Conservation (phyloP, 345 rosid species). For the Populus euphratica region DNA sequence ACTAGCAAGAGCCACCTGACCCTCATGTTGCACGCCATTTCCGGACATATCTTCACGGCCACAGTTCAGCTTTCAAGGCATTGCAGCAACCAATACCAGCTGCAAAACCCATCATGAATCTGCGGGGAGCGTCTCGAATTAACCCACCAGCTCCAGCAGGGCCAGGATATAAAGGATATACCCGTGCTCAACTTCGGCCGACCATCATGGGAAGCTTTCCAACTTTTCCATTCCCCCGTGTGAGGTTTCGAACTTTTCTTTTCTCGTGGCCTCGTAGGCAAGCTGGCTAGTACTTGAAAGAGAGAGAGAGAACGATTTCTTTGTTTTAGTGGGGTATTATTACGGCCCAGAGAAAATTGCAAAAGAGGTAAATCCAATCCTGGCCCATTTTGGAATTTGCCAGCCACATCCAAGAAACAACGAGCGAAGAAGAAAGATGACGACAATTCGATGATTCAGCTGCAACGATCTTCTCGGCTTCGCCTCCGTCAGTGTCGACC, state of each 20-base stretch:
- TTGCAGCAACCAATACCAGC: neutral
- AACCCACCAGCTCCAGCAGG: neutral
- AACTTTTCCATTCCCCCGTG: neutral
- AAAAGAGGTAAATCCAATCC: neutral
- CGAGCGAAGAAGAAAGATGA: constrained; percentile 39
- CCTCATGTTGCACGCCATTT: neutral
- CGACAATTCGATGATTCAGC: constrained; percentile 84
- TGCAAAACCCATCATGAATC: neutral
- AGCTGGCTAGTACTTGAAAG: too few species aligned
- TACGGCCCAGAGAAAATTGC: neutral
- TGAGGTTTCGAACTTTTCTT: neutral
- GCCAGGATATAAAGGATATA: neutral
- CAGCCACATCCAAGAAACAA: neutral
- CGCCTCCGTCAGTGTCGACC: constrained; percentile 79
- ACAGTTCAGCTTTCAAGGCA: neutral
- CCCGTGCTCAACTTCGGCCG: neutral
- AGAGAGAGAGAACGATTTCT: too few species aligned
- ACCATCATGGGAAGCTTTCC: neutral
- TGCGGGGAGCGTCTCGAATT: neutral
- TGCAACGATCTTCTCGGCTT: constrained; percentile 93
- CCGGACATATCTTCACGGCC: neutral
- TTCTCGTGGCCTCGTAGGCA: neutral
- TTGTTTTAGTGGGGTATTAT: neutral
- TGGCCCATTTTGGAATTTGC: neutral
- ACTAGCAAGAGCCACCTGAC: neutral